phyloP scores from a whole-genome alignment of 73 alveolate species.

The Effrenium voratum region DNA sequence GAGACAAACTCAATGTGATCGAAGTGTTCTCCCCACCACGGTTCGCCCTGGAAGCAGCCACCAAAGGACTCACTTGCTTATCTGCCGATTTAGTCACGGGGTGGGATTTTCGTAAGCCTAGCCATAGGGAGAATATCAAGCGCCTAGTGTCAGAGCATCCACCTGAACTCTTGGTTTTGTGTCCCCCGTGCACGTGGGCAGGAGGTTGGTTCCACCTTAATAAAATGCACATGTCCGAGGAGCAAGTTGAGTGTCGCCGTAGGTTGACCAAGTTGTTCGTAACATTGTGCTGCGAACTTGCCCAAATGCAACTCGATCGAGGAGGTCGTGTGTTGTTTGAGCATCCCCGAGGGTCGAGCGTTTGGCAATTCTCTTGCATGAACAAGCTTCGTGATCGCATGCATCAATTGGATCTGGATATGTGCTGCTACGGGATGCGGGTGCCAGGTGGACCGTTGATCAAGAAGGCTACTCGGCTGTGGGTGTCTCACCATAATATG shows the following conservation, averaged over 20 bases:
- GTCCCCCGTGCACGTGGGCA: conserved; percentile 60
- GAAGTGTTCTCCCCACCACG: conserved; percentile 56
- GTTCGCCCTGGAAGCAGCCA: not conserved
- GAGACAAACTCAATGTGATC: not conserved
- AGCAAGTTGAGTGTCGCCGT: too few species aligned
- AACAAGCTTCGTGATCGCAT: not conserved
- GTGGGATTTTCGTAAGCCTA: conserved; percentile 12
- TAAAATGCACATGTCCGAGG: not conserved
- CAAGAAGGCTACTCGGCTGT: not conserved
- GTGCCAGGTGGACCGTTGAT: not conserved
- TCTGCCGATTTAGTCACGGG: conserved; percentile 44
- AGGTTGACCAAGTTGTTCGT: not conserved
- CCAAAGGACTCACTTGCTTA: not conserved
- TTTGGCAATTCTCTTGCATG: not conserved
- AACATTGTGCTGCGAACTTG: not conserved
- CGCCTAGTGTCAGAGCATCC: not conserved
- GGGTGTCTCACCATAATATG: conserved; percentile 17
- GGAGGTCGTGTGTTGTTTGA: conserved; percentile 38
- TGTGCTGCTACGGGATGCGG: not conserved
- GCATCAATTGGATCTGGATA: not conserved
- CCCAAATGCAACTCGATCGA: not conserved
- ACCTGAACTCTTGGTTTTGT: not conserved
- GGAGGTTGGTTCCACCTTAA: conserved; percentile 39
- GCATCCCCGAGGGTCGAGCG: not conserved
- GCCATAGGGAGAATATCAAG: not conserved